Percentiles rank a stretch among this genome's conserved stretches.
Conservation (phyloP, 2,329 filamentous ascomycete species). For the Bertia moriformis region DNA sequence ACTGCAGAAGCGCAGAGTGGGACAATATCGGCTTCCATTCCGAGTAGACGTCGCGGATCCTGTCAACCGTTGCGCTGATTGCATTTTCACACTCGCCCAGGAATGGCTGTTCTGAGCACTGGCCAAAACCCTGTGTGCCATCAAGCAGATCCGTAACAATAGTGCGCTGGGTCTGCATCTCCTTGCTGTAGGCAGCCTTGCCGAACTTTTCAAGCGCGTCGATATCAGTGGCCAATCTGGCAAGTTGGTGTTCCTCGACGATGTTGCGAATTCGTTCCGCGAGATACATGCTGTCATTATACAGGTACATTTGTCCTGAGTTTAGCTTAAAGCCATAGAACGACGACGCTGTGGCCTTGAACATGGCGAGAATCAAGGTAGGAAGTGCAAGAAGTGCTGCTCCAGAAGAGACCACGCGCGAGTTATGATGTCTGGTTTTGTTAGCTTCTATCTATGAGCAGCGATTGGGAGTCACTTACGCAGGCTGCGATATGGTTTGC, state of each 20-base stretch:
- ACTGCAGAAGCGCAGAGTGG: conserved; percentile 44
- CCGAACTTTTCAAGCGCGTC: conserved; percentile 41
- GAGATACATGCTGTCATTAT: conserved; percentile 47
- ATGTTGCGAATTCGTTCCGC: conserved; percentile 34
- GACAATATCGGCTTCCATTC: conserved; percentile 44
- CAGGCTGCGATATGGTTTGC: conserved; percentile 16
- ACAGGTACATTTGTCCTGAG: conserved; percentile 46
- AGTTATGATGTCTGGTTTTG: conserved; percentile 12
- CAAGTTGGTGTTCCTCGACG: conserved; percentile 22
- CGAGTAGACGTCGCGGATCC: conserved; percentile 36
- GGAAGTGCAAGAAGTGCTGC: conserved; percentile 26
- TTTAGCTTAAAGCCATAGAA: conserved; percentile 25
- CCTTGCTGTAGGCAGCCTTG: conserved; percentile 43
- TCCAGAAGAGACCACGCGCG: conserved; percentile 21
- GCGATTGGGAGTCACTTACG: conserved; percentile 13
- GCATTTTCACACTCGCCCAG: conserved; percentile 44
- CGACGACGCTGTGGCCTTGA: conserved; percentile 27
- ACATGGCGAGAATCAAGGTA: conserved; percentile 30
- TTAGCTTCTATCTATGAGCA: conserved; percentile 1
- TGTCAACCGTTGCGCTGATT: conserved; percentile 38
- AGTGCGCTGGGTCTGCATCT: conserved; percentile 50
- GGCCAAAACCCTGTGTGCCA: conserved; percentile 44
- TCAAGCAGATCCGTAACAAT: conserved; percentile 48
- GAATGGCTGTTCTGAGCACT: conserved; percentile 43
- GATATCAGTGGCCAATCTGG: conserved; percentile 35